Conservation (phyloP, 2,329 filamentous ascomycete species). For the Aspergillus arachidicola region DNA sequence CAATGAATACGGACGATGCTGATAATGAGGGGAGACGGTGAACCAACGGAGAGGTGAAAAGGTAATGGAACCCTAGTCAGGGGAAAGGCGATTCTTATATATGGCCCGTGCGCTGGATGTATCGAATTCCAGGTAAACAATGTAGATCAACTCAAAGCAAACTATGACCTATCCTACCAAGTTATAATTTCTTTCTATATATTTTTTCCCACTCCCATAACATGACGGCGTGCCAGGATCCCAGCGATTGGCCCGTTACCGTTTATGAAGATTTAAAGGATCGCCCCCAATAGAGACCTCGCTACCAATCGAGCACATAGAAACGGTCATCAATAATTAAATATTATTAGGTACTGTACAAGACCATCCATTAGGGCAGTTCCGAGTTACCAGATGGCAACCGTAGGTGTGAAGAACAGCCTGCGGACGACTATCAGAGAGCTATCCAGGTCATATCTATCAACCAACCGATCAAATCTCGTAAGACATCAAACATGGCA, state of each 20-base stretch:
- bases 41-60: neutral
- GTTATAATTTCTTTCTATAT: too few relatives aligned
- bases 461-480: conserved; percentile 3
- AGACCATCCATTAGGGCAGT: neutral
- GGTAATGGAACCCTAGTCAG: neutral
- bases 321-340: conserved; percentile 2
- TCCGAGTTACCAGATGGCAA: neutral
- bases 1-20: neutral
- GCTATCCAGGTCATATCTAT: conserved; percentile 4
- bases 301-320: neutral
- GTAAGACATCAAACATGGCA: conserved; percentile 10
- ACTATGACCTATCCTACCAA: neutral
- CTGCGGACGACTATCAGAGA: neutral
- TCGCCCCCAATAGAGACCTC: neutral
- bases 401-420: neutral
- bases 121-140: neutral
- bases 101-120: neutral
- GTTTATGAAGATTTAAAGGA: too few relatives aligned
- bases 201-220: too few relatives aligned
- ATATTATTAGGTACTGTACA: conserved; percentile 3
- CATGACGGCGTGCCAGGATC: too few relatives aligned
- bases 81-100: neutral
- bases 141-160: neutral
- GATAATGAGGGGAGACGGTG: neutral
- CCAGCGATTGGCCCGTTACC: too few relatives aligned